Evolutionary conservation across 176 grass and related monocot genomes (phyloP).

Genomic region (Carex kokanica): DNA sequence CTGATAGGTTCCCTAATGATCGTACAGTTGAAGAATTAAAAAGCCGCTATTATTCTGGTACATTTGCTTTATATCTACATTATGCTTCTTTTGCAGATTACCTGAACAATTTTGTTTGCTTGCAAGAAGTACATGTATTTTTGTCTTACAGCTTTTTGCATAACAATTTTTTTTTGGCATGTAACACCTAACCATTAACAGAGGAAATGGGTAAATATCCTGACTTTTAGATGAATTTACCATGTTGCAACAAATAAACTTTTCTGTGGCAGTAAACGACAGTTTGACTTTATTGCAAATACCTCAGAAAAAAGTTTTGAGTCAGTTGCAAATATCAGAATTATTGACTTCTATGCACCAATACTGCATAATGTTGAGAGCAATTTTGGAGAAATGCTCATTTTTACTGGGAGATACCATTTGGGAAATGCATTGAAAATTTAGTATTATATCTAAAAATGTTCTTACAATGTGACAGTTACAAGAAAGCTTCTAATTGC

Average conservation of each 20-base stretch:
- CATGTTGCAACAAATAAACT: not conserved
- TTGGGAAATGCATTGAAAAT: not conserved
- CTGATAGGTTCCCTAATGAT: constrained; percentile 73
- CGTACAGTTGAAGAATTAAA: constrained; percentile 87
- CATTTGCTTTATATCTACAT: not conserved
- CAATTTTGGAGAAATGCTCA: constrained; percentile 12
- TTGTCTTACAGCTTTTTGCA: not conserved
- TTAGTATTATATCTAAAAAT: constrained; percentile 22
- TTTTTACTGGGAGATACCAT: constrained; percentile 12
- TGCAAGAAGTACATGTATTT: not conserved
- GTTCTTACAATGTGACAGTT: constrained; percentile 36
- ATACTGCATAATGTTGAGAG: constrained; percentile 1
- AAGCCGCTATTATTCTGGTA: constrained; percentile 92
- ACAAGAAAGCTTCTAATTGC: constrained; percentile 66
- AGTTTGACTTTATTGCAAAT: not conserved
- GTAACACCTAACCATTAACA: too few relatives aligned
- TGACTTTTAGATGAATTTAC: too few relatives aligned
- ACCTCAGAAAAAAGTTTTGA: not conserved
- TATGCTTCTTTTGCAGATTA: not conserved
- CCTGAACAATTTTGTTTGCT: not conserved
- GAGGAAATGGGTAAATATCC: too few relatives aligned
- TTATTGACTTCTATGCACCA: not conserved
- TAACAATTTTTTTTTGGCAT: not conserved
- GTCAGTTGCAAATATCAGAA: not conserved
- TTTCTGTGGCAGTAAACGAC: not conserved